These are phyloP conservation scores for Leishmania mexicana DNA, from an alignment of 208 protist species.

Conservation along the genomic window DNA sequence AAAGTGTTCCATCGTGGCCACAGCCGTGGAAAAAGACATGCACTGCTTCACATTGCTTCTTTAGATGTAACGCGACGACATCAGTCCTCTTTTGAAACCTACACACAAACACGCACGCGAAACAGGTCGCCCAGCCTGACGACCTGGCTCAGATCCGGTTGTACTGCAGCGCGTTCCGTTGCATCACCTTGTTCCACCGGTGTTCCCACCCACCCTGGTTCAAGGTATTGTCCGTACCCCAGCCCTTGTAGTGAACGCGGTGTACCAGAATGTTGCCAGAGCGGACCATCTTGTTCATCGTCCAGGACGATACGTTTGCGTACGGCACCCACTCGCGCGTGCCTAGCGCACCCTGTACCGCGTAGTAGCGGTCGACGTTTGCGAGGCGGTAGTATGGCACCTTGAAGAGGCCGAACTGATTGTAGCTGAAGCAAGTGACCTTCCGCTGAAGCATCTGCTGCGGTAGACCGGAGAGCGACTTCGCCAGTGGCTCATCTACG, in stretches of 20 bases:
- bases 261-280: slow-evolving; percentile 87
- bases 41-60: not conserved
- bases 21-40: not conserved
- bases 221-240: slow-evolving; percentile 78
- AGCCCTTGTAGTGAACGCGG: slow-evolving; percentile 86
- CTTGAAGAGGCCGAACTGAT: slow-evolving; percentile 89
- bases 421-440: slow-evolving; percentile 89
- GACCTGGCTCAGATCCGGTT: slow-evolving; percentile 51
- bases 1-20: not conserved
- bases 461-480: slow-evolving; percentile 55
- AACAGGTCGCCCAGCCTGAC: not conserved
- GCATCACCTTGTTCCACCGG: slow-evolving; percentile 92
- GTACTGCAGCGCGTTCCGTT: slow-evolving; percentile 90
- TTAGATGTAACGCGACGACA: not conserved
- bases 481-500: slow-evolving; percentile 84
- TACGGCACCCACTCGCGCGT: slow-evolving; percentile 92
- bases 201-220: slow-evolving; percentile 90
- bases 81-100: not conserved
- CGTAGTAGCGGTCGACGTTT: slow-evolving; percentile 88
- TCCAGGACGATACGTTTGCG: slow-evolving; percentile 89
- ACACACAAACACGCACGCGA: not conserved
- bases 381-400: slow-evolving; percentile 83
- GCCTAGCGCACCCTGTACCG: slow-evolving; percentile 71
- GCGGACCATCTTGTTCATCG: slow-evolving; percentile 91
- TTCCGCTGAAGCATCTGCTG: slow-evolving; percentile 90